phyloP scores from a whole-genome alignment of 2,329 filamentous ascomycete species.

The Xylariaceae sp. region DNA sequence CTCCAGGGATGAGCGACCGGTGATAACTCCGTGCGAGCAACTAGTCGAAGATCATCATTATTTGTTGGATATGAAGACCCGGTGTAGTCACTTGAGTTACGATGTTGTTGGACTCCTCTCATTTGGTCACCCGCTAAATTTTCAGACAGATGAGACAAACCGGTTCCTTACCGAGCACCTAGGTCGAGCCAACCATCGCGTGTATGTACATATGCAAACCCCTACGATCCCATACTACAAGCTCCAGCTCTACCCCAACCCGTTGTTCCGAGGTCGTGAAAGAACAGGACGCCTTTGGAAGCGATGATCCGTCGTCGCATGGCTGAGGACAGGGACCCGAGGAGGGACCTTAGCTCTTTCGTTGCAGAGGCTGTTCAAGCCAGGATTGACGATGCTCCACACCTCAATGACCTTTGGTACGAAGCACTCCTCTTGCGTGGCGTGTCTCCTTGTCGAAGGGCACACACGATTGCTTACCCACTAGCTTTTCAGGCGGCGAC shows the following conservation, averaged over 20 bases:
- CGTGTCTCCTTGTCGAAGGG: constrained; percentile 11
- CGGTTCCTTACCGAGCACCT: constrained; percentile 11
- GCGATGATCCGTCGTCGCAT: constrained; percentile 11
- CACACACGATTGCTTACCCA: constrained; percentile 17
- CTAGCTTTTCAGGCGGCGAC: constrained; percentile 5
- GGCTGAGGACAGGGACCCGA: constrained; percentile 7
- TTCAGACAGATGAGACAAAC: constrained; percentile 13
- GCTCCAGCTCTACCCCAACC: constrained; percentile 6
- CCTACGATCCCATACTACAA: constrained; percentile 7
- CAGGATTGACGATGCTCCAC: constrained; percentile 6
- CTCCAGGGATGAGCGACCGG: constrained; percentile 11
- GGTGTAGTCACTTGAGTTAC: constrained; percentile 9
- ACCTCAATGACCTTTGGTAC: constrained; percentile 35
- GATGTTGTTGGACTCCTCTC: constrained; percentile 14
- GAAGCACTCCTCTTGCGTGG: constrained; percentile 43
- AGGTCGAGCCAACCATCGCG: constrained; percentile 5
- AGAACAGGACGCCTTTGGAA: constrained; percentile 4
- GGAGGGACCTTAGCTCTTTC: constrained; percentile 13
- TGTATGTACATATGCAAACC: constrained; percentile 12
- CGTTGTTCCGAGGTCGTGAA: constrained; percentile 6
- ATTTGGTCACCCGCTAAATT: constrained; percentile 11
- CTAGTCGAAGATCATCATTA: not conserved
- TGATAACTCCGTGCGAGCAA: constrained; percentile 14
- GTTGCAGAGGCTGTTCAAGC: constrained; percentile 9
- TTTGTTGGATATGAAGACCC: constrained; percentile 10